A percentile compares a stretch with the other conserved stretches of the same genome.
phyloP scores from a whole-genome alignment of 202 grass and related monocot genomes.

The Elaeis oleifera region DNA sequence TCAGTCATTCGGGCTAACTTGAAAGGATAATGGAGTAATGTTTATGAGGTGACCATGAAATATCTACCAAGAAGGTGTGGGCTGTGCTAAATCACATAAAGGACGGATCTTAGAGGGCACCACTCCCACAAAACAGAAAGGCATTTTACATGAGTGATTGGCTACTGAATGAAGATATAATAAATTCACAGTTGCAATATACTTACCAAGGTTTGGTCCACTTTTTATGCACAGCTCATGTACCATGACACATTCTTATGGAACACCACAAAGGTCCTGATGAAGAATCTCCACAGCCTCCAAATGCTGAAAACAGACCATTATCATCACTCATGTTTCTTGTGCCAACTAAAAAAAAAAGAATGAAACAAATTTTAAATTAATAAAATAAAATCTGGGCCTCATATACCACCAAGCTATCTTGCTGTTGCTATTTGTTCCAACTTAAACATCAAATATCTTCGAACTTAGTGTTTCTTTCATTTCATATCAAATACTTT shows the following conservation, averaged over 20 bases:
- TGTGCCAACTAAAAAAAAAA: not conserved
- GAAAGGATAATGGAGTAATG: not conserved
- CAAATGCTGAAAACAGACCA: conserved; percentile 60
- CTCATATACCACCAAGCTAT: too few species aligned
- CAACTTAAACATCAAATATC: too few species aligned
- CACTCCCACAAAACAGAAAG: conserved; percentile 28
- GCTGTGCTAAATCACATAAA: conserved; percentile 71
- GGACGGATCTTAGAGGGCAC: conserved; percentile 71
- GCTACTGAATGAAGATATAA: not conserved
- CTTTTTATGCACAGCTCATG: conserved; percentile 86
- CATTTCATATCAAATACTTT: too few species aligned
- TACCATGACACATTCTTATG: conserved; percentile 72
- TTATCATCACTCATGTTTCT: conserved; percentile 2
- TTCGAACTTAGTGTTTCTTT: too few species aligned
- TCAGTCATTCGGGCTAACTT: conserved; percentile 1
- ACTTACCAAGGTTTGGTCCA: conserved; percentile 63
- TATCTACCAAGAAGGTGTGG: conserved; percentile 70
- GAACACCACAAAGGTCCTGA: conserved; percentile 69
- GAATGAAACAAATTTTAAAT: not conserved
- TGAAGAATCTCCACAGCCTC: conserved; percentile 88
- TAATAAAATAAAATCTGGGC: too few species aligned
- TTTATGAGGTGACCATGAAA: conserved; percentile 4
- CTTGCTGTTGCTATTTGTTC: too few species aligned
- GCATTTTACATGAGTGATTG: conserved; percentile 8
- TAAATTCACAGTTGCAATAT: not conserved